Conservation (phyloP, 139 green algal species). For the Axilococcus clingmanii region DNA sequence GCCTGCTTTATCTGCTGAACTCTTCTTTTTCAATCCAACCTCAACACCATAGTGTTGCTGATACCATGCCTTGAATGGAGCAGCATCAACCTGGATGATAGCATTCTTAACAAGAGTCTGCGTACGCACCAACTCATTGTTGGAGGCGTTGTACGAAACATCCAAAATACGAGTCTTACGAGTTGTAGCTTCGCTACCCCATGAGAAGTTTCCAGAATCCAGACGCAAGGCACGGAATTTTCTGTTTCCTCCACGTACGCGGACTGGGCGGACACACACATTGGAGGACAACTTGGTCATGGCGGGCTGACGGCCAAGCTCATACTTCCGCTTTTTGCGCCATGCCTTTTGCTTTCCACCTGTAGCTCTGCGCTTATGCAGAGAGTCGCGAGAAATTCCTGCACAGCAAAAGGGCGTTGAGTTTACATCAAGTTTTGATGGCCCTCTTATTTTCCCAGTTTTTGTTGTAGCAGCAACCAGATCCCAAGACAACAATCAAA, state of each 20-base stretch:
- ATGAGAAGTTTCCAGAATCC: constrained; percentile 95
- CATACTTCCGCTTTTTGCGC: constrained; percentile 99
- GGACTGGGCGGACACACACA: constrained; percentile 79
- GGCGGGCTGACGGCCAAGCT: constrained; percentile 88
- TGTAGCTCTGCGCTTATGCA: constrained; percentile 93
- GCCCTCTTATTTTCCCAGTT: too few species aligned
- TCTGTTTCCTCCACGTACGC: constrained; percentile 89
- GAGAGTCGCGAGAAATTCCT: constrained; percentile 97
- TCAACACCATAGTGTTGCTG: constrained; percentile 93
- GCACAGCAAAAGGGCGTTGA: too few species aligned
- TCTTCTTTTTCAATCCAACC: constrained; percentile 80
- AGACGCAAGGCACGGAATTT: constrained; percentile 98
- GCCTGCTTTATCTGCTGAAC: constrained; percentile 12
- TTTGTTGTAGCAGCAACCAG: too few species aligned
- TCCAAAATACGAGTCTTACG: constrained; percentile 94
- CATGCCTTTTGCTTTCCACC: constrained; percentile 94
- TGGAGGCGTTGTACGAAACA: constrained; percentile 97
- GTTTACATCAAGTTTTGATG: too few species aligned
- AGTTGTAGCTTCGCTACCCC: constrained; percentile 80
- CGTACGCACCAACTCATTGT: constrained; percentile 98
- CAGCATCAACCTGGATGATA: constrained; percentile 88
- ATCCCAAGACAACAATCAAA: too few species aligned
- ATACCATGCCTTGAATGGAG: constrained; percentile 94
- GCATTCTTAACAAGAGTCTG: constrained; percentile 98
- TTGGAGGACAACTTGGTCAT: constrained; percentile 94